Percentiles rank a stretch among this genome's conserved stretches.
phyloP scores from a whole-genome alignment of 139 green algal genomes.

The Bryopsis sp. region DNA sequence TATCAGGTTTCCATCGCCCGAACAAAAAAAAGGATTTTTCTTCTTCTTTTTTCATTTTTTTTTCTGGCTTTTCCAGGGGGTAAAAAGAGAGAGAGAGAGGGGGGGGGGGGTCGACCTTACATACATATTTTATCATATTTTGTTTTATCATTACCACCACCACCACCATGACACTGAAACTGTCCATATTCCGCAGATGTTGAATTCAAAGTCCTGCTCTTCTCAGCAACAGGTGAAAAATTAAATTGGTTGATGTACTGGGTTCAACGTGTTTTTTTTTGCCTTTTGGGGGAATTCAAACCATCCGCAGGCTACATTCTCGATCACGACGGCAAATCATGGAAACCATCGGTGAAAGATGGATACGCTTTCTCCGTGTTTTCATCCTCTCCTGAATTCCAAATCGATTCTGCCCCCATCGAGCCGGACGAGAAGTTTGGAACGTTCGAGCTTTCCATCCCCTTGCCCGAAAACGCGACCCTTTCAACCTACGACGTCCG shows the following conservation, averaged over 20 bases:
- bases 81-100: too few species aligned
- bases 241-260: too few species aligned
- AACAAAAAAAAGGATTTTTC: too few species aligned
- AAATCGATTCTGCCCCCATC: neutral
- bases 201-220: neutral
- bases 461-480: neutral
- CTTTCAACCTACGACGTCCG: slow-evolving; percentile 1
- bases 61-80: too few species aligned
- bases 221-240: neutral
- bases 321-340: neutral
- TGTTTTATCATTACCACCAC: too few species aligned
- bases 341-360: neutral
- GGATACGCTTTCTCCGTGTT: neutral
- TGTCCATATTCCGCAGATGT: too few species aligned
- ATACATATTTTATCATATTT: too few species aligned
- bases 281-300: too few species aligned
- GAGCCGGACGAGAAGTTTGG: neutral
- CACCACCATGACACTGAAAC: too few species aligned
- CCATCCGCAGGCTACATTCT: neutral
- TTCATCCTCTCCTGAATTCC: neutral
- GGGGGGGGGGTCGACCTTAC: too few species aligned
- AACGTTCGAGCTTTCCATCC: slow-evolving; percentile 1
- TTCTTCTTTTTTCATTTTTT: neutral
- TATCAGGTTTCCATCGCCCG: too few species aligned
- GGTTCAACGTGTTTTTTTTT: too few species aligned